Evolutionary conservation across 2,329 filamentous ascomycete species (phyloP).

Genomic region (Trichoderma gracile): DNA sequence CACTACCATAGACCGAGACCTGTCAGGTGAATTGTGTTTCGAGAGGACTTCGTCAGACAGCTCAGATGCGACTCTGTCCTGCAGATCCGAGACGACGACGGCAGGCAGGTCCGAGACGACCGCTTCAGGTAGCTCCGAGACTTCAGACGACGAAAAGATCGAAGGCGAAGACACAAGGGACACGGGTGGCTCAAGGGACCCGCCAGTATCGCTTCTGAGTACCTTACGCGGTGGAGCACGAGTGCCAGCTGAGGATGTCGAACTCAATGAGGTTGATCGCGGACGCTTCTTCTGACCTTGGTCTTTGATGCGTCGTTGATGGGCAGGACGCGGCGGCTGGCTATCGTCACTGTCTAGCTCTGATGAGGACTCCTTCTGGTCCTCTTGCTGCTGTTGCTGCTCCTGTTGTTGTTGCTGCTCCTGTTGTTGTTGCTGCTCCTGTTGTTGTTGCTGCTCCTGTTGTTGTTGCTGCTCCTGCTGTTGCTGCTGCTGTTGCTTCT

Average conservation of each 20-base stretch:
- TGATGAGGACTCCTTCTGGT: slow-evolving; percentile 11
- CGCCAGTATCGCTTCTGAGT: slow-evolving; percentile 29
- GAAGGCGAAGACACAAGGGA: slow-evolving; percentile 36
- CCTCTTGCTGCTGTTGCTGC: not conserved
- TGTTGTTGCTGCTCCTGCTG: not conserved
- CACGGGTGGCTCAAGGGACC: slow-evolving; percentile 35
- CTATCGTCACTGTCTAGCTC: slow-evolving; percentile 30
- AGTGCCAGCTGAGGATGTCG: slow-evolving; percentile 1
- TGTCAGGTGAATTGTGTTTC: slow-evolving; percentile 19
- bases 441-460: not conserved
- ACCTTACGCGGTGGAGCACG: slow-evolving; percentile 30
- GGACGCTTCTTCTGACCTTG: slow-evolving; percentile 28
- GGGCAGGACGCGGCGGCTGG: slow-evolving; percentile 35
- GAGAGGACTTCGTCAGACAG: slow-evolving; percentile 25
- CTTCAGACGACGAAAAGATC: slow-evolving; percentile 29
- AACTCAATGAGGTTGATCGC: slow-evolving; percentile 1
- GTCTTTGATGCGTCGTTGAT: slow-evolving; percentile 33
- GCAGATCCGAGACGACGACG: slow-evolving; percentile 25
- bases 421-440: slow-evolving; percentile 15
- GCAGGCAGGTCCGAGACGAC: not conserved
- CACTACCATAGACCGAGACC: slow-evolving; percentile 33
- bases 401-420: slow-evolving; percentile 2
- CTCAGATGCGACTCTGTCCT: slow-evolving; percentile 9
- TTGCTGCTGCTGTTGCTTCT: not conserved
- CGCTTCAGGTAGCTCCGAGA: slow-evolving; percentile 21